Conservation (phyloP, 805 yeast genomes). For the Ogataea nitratoaversa region DNA sequence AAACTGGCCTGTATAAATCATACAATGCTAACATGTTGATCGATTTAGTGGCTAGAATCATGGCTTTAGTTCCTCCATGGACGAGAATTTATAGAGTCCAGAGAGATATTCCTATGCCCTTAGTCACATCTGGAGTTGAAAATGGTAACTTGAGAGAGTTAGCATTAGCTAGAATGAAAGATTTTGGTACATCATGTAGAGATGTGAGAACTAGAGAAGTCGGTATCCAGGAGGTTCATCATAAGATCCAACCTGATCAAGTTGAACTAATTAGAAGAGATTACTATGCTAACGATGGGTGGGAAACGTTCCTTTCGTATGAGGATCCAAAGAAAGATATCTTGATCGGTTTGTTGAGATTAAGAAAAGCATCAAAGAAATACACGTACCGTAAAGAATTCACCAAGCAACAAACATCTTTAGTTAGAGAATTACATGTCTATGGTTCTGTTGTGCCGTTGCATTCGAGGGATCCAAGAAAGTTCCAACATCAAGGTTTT, state of each 20-base stretch:
- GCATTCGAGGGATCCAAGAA: conserved; percentile 94
- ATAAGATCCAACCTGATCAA: conserved; percentile 94
- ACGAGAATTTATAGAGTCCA: conserved; percentile 97
- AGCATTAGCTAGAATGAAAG: conserved; percentile 96
- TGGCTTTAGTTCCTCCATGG: conserved; percentile 99
- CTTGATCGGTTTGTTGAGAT: conserved; percentile 81
- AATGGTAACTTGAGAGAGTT: conserved; percentile 94
- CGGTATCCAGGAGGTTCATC: conserved; percentile 97
- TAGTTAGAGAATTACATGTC: conserved; percentile 96
- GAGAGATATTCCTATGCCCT: conserved; percentile 98
- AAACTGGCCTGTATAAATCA: conserved; percentile 88
- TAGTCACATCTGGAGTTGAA: conserved; percentile 96
- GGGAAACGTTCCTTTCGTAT: conserved; percentile 95
- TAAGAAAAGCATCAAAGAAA: conserved; percentile 83
- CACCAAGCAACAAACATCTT: conserved; percentile 76
- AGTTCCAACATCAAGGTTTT: conserved; percentile 98
- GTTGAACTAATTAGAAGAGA: conserved; percentile 94
- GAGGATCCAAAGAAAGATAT: conserved; percentile 98
- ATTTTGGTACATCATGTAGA: conserved; percentile 92
- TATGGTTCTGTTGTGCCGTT: conserved; percentile 97
- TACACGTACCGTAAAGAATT: conserved; percentile 90
- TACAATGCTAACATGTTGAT: conserved; percentile 92
- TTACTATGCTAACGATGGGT: conserved; percentile 95
- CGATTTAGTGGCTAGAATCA: conserved; percentile 90
- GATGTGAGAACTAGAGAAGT: conserved; percentile 98